phyloP scores from a whole-genome alignment of 805 yeast genomes.

The Lipomyces anomalus region DNA sequence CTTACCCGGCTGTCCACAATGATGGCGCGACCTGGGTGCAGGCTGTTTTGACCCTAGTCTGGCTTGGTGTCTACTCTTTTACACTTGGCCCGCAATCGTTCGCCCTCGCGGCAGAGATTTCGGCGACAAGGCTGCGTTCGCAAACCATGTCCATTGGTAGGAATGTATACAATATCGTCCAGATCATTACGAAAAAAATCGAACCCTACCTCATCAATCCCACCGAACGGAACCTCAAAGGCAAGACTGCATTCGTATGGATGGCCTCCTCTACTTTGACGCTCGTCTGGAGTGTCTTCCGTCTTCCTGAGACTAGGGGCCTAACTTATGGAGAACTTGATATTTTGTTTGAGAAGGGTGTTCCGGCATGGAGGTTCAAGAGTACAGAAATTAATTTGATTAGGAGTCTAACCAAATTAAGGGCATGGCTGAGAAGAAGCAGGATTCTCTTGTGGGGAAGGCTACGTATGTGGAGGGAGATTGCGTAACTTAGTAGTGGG shows the following conservation, averaged over 20 bases:
- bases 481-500: no score
- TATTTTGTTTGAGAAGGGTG: conserved; percentile 40
- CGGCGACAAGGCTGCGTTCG: conserved; percentile 39
- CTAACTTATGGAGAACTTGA: conserved; percentile 60
- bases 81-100: conserved; percentile 42
- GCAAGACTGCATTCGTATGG: conserved; percentile 46
- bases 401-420: no score
- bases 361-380: conserved; percentile 30
- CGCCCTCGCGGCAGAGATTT: conserved; percentile 40
- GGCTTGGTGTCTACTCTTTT: conserved; percentile 43
- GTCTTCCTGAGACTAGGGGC: conserved; percentile 54
- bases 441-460: no score
- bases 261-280: conserved; percentile 36
- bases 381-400: conserved; percentile 15
- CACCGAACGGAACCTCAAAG: conserved; percentile 42
- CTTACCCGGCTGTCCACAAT: background rate
- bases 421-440: no score
- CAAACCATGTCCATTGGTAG: conserved; percentile 41
- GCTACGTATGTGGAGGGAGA: no score
- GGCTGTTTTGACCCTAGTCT: conserved; percentile 44
- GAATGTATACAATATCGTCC: conserved; percentile 26
- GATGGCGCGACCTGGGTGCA: conserved; percentile 14
- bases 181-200: conserved; percentile 24
- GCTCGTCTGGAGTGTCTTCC: conserved; percentile 43
- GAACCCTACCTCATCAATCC: conserved; percentile 48